phyloP scores from a whole-genome alignment of 2,329 filamentous ascomycete species.

The Stemphylium lycopersici region DNA sequence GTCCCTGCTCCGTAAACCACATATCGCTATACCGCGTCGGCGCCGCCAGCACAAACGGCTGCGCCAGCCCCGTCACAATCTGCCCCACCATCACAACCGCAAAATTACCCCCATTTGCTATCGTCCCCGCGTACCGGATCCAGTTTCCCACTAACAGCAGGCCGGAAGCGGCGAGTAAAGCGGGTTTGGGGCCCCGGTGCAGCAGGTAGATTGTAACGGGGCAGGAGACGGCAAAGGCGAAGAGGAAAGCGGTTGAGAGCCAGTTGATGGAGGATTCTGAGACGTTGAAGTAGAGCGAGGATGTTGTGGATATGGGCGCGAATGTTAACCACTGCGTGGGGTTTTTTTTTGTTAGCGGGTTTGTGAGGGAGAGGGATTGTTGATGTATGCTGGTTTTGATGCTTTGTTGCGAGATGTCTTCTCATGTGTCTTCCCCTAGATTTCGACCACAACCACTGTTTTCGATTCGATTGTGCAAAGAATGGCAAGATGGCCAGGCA shows the following conservation, averaged over 20 bases:
- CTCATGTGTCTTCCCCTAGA: too few relatives aligned
- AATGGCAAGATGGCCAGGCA: too few relatives aligned
- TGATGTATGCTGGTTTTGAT: not conserved
- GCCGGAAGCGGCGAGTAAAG: constrained; percentile 74
- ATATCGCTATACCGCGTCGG: constrained; percentile 91
- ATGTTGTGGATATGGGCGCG: constrained; percentile 77
- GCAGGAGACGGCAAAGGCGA: constrained; percentile 76
- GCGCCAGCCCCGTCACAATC: constrained; percentile 84
- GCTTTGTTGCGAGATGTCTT: too few relatives aligned
- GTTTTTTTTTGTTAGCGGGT: not conserved
- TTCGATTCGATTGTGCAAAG: too few relatives aligned
- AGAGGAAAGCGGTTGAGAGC: constrained; percentile 86
- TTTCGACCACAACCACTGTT: not conserved
- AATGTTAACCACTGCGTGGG: constrained; percentile 82
- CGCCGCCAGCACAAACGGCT: constrained; percentile 89
- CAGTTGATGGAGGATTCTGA: constrained; percentile 84
- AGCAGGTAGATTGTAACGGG: constrained; percentile 76
- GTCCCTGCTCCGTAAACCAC: constrained; percentile 87
- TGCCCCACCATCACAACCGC: constrained; percentile 88
- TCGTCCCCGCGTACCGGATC: constrained; percentile 80
- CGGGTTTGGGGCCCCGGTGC: constrained; percentile 77
- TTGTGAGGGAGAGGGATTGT: not conserved
- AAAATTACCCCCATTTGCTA: constrained; percentile 66
- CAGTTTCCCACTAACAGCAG: constrained; percentile 86
- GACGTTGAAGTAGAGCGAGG: constrained; percentile 77